Evolutionary conservation across 2,329 filamentous ascomycete genomes (phyloP), one percentile per base, ranked within the genome.

Genomic region (Dactylellina parvicollis): DNA sequence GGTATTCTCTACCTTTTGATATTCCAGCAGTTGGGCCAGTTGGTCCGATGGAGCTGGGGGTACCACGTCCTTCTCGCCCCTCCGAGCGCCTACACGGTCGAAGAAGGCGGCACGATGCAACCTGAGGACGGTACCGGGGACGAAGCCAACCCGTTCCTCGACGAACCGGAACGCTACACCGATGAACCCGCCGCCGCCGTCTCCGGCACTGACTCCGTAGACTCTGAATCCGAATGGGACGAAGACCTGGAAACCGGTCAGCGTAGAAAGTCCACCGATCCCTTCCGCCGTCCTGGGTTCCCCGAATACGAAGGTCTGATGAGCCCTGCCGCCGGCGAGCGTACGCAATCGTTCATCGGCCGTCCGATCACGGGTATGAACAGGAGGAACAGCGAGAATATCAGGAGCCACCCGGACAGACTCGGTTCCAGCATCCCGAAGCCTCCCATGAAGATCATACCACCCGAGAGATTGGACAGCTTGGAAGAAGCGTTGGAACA

Each of bases 1-100:
- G 95, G 95, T 71, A 98, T 99, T 74, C 83, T 99, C 0, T 99
- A 99, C 79, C 86, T 99, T 9, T 85, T 99, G 74, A 96, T 99
- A 76, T 99, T 99, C 82, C 95, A 99, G 82, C 95, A 99, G 80
- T 87, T 99, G 2, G 95, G 95, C 20, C 95, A 99, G 81, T 84
- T 98, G 24, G 89, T 99, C 18, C 88, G 95, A 70, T 99, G 95
- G 95, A 97, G 92, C 75, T 99, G 95, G 95, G 95, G 95, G 9
- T 98, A 96, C 81, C 92, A 96, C 78, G 89, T 98, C 36, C 84
- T 99, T 16, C 84, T 99, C n/a, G 93, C 93, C 16, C 92, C 94
- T 16, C 90, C 92, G 76, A 88, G 89, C 52, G 86, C 86, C 75
- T 92, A 91, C 78, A 83, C 85, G 10, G 87, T 90, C 59, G 89